Base-by-base conservation (phyloP, 768 basidiomycete species). In the Auriscalpium orientale region DNA sequence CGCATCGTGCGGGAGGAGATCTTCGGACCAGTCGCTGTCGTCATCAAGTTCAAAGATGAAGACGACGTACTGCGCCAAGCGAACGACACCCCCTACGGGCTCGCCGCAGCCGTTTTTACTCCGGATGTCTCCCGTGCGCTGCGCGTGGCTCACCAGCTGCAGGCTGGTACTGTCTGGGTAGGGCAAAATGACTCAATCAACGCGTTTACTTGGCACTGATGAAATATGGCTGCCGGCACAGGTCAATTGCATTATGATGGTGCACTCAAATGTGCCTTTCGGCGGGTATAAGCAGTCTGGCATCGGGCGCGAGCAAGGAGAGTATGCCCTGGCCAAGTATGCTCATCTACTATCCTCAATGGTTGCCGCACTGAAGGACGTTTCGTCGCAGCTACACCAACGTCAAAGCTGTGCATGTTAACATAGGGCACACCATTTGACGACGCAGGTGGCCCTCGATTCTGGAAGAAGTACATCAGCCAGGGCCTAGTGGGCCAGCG, bases 81-180 rank as follows among this genome's bases (percentile, higher is more conserved):
- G 33, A 99, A 99, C 71, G 86, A 95, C 67, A 87, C 89, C 0
- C 64, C 74, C 53, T 95, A 94, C 68, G 95, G 95, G 56, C 81
- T 97, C 46, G 92, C 92, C 12, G 84, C 89, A 4, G 87, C 89
- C 9, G 83, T 98, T 53, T 97, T 94, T 77, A 85, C 88, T 37
- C 76, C 82, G 65, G 78, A 95, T 70, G 71, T 95, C 73, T 82
- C 79, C 61, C 79, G 86, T 28, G 91, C 89, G 0, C 71, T 95
- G 53, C 73, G 74, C 56, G 82, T 84, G 2, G 88, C 90, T 8
- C 84, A 91, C 67, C 76, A 70, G 56, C 74, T 98, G 57, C 80
- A 89, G 65, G 88, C 91, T 4, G 94, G 94, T 36, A 93, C 90
- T 5, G 81, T 78, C 3, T 93, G 88, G 86, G 52, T 51, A 15